phyloP scores from a whole-genome alignment of 129 eudicot species.

The Lactuca saligna region DNA sequence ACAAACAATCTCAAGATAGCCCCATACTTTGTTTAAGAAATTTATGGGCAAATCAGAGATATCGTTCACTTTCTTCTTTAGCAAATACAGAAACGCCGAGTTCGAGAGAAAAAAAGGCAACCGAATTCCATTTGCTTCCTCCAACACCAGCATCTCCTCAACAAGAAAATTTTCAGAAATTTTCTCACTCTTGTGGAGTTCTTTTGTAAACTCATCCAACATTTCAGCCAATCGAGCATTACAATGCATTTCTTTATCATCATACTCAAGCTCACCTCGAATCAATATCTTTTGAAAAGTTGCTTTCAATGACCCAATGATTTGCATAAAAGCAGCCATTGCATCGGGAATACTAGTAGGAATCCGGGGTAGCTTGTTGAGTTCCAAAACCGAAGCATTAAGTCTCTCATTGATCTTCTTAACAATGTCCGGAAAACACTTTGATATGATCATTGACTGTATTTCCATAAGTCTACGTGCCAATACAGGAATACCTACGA shows the following conservation, averaged over 20 bases:
- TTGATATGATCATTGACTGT: constrained; percentile 26
- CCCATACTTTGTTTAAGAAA: constrained; percentile 27
- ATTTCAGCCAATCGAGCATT: constrained; percentile 27
- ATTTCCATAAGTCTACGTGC: constrained; percentile 24
- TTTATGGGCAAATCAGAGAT: constrained; percentile 14
- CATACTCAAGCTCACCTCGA: constrained; percentile 17
- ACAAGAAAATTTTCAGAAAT: constrained; percentile 24
- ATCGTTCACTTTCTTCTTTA: constrained; percentile 17
- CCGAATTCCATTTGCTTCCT: constrained; percentile 38
- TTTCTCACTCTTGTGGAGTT: background rate
- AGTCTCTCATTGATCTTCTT: constrained; percentile 35
- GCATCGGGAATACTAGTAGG: constrained; percentile 35
- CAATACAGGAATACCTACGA: constrained; percentile 33
- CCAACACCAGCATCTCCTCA: constrained; percentile 35
- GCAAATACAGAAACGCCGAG: constrained; percentile 24
- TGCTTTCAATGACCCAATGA: constrained; percentile 35
- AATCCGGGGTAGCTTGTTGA: constrained; percentile 36
- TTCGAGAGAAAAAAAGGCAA: constrained; percentile 27
- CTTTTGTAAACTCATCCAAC: constrained; percentile 8
- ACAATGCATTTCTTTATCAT: constrained; percentile 31
- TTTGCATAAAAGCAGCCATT: constrained; percentile 33
- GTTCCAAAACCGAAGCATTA: constrained; percentile 25
- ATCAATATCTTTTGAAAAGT: constrained; percentile 36
- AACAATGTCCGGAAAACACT: constrained; percentile 31
- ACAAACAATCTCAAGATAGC: constrained; percentile 25